phyloP scores from a whole-genome alignment of 495 filamentous ascomycete species.

The Lasiosphaeria miniovina region DNA sequence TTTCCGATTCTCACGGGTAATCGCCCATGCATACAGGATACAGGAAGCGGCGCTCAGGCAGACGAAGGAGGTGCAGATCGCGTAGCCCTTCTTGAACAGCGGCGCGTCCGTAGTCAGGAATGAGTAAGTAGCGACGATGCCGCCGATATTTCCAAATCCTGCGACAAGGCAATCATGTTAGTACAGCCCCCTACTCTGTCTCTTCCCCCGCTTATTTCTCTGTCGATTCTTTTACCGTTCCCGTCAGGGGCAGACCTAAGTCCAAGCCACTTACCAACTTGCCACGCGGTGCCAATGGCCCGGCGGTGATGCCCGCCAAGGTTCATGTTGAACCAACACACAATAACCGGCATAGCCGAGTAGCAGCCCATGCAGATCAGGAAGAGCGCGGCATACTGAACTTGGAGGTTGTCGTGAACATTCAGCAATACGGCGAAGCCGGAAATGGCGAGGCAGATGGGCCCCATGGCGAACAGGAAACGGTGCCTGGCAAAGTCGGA shows the following conservation, averaged over 20 bases:
- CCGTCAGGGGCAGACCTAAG: neutral
- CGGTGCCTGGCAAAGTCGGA: conserved; percentile 71
- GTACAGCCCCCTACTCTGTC: too few species aligned
- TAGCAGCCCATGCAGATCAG: conserved; percentile 64
- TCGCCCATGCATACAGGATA: conserved; percentile 55
- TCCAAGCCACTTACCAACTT: conserved; percentile 51
- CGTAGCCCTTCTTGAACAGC: conserved; percentile 69
- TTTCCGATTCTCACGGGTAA: conserved; percentile 64
- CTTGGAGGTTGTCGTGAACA: conserved; percentile 49
- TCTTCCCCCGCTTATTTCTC: neutral
- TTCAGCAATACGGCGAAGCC: conserved; percentile 72
- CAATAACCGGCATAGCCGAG: conserved; percentile 74
- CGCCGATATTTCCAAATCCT: conserved; percentile 88
- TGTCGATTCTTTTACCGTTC: neutral
- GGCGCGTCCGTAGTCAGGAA: conserved; percentile 74
- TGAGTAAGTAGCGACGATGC: conserved; percentile 83
- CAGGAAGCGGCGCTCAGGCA: conserved; percentile 62
- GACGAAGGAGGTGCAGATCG: conserved; percentile 72
- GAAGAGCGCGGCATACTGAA: conserved; percentile 74
- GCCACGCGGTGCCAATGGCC: conserved; percentile 81
- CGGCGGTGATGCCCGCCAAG: conserved; percentile 82
- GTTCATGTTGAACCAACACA: conserved; percentile 96
- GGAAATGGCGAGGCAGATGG: conserved; percentile 61
- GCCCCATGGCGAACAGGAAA: conserved; percentile 67
- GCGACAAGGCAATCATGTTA: neutral